Percentiles rank a stretch among this genome's conserved stretches.
These are phyloP conservation scores for Aspergillus oerlinghausenensis DNA, from an alignment of 2,329 filamentous ascomycete species.

Conservation along the genomic window DNA sequence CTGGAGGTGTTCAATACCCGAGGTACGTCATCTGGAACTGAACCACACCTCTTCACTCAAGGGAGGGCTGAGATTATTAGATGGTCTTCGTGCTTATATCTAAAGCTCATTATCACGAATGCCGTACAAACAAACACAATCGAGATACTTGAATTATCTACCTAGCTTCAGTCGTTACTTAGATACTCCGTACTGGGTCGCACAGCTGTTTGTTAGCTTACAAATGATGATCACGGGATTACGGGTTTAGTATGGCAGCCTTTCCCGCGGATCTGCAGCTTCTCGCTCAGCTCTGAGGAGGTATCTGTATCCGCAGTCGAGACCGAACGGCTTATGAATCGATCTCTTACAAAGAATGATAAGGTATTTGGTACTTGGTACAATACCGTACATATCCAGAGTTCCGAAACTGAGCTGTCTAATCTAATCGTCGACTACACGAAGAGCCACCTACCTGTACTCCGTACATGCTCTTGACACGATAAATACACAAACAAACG, in stretches of 20 bases:
- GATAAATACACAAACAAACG: slow-evolving; percentile 13
- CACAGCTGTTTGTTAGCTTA: not conserved
- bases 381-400: not conserved
- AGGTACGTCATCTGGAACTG: not conserved
- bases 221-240: not conserved
- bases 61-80: no score
- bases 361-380: not conserved
- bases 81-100: no score
- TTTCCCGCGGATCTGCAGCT: not conserved
- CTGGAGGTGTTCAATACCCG: not conserved
- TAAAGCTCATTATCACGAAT: no score
- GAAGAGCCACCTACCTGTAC: not conserved
- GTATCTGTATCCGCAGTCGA: not conserved
- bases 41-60: not conserved
- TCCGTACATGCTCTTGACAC: not conserved
- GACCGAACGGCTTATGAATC: not conserved
- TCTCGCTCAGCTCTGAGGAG: not conserved
- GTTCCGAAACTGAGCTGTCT: not conserved
- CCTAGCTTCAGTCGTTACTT: not conserved
- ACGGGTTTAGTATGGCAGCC: not conserved
- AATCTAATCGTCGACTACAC: not conserved
- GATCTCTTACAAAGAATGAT: not conserved
- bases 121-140: no score
- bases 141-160: not conserved
- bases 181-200: no score